Conservation (phyloP, 179 eudicot species). For the Kewa caespitosa region DNA sequence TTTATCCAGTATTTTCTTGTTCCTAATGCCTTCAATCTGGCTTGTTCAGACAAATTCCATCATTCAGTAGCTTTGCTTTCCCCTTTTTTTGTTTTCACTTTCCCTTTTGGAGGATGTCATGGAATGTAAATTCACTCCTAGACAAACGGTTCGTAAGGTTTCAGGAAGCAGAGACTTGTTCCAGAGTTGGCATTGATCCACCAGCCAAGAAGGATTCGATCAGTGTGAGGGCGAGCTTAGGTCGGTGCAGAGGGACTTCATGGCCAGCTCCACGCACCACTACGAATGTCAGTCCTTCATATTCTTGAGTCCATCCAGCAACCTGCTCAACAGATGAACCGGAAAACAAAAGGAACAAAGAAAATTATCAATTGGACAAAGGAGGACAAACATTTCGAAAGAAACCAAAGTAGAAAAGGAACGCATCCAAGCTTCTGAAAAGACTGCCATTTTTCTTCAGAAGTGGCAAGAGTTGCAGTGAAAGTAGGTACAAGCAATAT, state of each 20-base stretch:
- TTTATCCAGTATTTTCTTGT: neutral
- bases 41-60: neutral
- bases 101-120: neutral
- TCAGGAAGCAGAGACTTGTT: slow-evolving; percentile 48
- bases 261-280: slow-evolving; percentile 54
- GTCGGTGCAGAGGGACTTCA: slow-evolving; percentile 65
- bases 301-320: slow-evolving; percentile 54
- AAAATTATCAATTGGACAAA: neutral
- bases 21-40: neutral
- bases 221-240: slow-evolving; percentile 73
- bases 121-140: neutral
- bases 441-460: no score
- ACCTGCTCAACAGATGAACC: slow-evolving; percentile 25
- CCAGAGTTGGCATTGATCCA: slow-evolving; percentile 60
- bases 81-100: neutral
- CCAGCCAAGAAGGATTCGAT: slow-evolving; percentile 67
- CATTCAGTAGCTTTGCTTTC: neutral
- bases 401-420: no score
- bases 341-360: no score
- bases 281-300: slow-evolving; percentile 46
- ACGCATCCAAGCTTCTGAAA: no score
- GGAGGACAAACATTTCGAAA: neutral
- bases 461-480: no score
- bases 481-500: no score
- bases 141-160: neutral